Base-by-base conservation (phyloP, 192 early-diverging fungal species). In the Coemansia erecta region DNA sequence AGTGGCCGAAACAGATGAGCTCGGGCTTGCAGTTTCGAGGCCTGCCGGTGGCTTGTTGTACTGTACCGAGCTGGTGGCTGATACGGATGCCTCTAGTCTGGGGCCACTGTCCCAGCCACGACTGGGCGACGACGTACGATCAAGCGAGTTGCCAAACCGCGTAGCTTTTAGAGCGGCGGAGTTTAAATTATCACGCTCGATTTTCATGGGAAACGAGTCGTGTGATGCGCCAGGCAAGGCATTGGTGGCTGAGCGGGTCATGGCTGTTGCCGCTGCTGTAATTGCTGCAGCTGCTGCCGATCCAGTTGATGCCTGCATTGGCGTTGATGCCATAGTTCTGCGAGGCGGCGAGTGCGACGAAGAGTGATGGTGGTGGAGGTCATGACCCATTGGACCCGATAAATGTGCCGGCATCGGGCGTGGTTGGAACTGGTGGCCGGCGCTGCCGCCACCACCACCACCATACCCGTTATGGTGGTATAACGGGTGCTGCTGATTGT, bases 71-170 rank as follows among this genome's bases (percentile, higher is more conserved):
- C 43, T 43, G 2, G 52, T 46, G 37, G 60, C 57, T 44, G 64
- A 52, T 15, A 57, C 39, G 13, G 53, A 42, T 21, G 47, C 19
- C 5, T 45, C 24, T 35, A 28, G 24, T 54, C 24, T 5, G 55
- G 56, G 19, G 37, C 61, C 53, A 44, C 56, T 47, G 26, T 68
- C 66, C 66, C 62, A 61, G 28, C 35, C 39, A 24, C 58, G 24
- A 17, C 54, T 31, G 10, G 60, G 66, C 24, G 66, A 58, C 17
- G 66, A 46, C 24, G 21, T 47, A 23, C 59, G 53, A 37, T 68
- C 66, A 37, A 56, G 39, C 22, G 66, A 49, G 46, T 33, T 54
- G 23, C 45, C 46, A 56, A 68, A 65, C 37, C 35, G 35, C 8
- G 35, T 10, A 37, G 35, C 35, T 3, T 37, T 37, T 37, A 37